A percentile compares a stretch with the other conserved stretches of the same genome.
Evolutionary conservation across 148 eudicot genomes (phyloP).

Genomic region (Polygonum maritimum): DNA sequence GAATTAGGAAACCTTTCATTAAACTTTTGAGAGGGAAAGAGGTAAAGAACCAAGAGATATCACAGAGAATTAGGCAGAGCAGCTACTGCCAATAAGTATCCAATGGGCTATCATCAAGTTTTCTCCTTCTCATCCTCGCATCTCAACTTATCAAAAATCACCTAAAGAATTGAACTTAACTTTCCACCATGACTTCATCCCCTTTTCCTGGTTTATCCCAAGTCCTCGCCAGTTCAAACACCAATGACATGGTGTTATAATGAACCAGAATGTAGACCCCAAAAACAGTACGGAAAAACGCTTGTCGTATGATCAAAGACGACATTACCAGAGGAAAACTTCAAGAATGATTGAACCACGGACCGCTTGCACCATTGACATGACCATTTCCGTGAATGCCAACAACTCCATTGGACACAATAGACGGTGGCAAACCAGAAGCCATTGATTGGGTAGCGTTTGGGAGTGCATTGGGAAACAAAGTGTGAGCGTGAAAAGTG

Average conservation of each 20-base stretch:
- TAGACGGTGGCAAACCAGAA: conserved; percentile 41
- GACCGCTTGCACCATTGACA: conserved; percentile 40
- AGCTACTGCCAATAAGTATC: background rate
- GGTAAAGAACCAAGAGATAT: background rate
- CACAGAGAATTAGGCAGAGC: background rate
- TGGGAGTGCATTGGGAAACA: conserved; percentile 21
- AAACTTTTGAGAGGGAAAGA: conserved; percentile 8
- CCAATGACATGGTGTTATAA: background rate
- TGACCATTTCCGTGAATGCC: conserved; percentile 51
- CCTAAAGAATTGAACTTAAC: conserved; percentile 5
- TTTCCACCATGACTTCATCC: background rate
- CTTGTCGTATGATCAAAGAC: background rate
- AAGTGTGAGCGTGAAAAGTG: conserved; percentile 30
- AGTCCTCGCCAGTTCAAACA: background rate
- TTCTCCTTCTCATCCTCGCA: conserved; percentile 7
- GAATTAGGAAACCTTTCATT: background rate
- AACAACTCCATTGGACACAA: conserved; percentile 33
- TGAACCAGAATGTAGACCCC: background rate
- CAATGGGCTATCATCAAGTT: background rate
- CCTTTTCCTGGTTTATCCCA: conserved; percentile 1
- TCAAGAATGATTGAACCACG: conserved; percentile 48
- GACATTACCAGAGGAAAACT: conserved; percentile 1
- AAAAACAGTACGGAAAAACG: background rate
- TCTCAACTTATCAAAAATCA: conserved; percentile 7
- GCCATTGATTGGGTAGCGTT: conserved; percentile 31